Percentiles rank a stretch among this genome's conserved stretches.
Evolutionary conservation across 2,329 filamentous ascomycete genomes (phyloP).

Genomic region (Purpureocillium lavendulum): DNA sequence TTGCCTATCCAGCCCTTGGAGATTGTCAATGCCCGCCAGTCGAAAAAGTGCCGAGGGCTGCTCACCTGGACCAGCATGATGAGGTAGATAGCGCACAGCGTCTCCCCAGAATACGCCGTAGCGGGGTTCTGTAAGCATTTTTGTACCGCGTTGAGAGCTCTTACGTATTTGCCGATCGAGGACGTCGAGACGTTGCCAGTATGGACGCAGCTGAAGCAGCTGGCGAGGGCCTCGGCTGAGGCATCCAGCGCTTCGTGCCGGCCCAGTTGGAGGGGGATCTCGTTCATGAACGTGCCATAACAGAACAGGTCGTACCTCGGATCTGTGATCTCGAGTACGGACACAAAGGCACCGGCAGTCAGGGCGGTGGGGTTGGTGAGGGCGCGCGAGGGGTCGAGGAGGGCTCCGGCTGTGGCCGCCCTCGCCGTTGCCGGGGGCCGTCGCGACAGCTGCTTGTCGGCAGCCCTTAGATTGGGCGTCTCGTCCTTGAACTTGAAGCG

Average conservation of each 20-base stretch:
- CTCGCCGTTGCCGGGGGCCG: not conserved
- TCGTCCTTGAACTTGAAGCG: slow-evolving; percentile 41
- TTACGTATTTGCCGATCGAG: slow-evolving; percentile 20
- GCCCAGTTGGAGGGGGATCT: slow-evolving; percentile 37
- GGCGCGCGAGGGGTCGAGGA: slow-evolving; percentile 1
- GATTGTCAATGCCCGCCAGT: not conserved
- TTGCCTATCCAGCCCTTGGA: slow-evolving; percentile 21
- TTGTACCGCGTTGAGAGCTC: slow-evolving; percentile 19
- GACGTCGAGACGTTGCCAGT: slow-evolving; percentile 11
- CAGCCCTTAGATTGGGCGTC: slow-evolving; percentile 4
- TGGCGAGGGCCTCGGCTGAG: slow-evolving; percentile 20
- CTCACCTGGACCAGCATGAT: slow-evolving; percentile 26
- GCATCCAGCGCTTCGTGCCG: slow-evolving; percentile 35
- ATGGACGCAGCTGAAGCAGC: slow-evolving; percentile 14
- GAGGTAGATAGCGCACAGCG: slow-evolving; percentile 27
- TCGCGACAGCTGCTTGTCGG: slow-evolving; percentile 1
- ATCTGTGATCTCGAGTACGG: slow-evolving; percentile 27
- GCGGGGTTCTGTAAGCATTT: slow-evolving; percentile 16
- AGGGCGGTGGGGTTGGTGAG: slow-evolving; percentile 22
- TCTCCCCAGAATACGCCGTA: slow-evolving; percentile 19
- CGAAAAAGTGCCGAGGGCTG: not conserved
- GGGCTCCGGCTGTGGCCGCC: too few relatives aligned
- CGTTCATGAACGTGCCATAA: slow-evolving; percentile 35
- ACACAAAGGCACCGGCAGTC: slow-evolving; percentile 16
- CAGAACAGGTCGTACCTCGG: slow-evolving; percentile 36